A percentile compares a stretch with the other conserved stretches of the same genome.
These are phyloP conservation scores for Phytophthora sojae DNA, from an alignment of 352 stramenopile species.

Conservation along the genomic window DNA sequence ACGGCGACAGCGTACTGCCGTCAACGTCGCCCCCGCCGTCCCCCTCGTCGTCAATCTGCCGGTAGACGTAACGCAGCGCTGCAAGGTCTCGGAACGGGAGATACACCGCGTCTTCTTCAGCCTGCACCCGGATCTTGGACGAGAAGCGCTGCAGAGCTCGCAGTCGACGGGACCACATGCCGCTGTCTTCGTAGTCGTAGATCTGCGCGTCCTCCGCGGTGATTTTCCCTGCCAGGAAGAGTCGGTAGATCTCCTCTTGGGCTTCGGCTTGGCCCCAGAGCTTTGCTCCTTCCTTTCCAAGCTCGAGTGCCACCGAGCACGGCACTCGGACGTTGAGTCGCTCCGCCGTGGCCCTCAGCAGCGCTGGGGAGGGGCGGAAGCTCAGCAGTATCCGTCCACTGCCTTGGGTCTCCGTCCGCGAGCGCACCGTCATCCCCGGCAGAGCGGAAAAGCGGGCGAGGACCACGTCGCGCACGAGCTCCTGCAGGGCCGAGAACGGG, in stretches of 20 bases:
- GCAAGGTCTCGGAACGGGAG: slow-evolving; percentile 60
- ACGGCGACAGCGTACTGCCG: slow-evolving; percentile 49
- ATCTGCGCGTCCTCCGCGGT: slow-evolving; percentile 66
- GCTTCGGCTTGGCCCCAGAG: slow-evolving; percentile 50
- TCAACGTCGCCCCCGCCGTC: slow-evolving; percentile 24
- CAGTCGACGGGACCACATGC: slow-evolving; percentile 76
- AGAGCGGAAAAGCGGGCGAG: slow-evolving; percentile 69
- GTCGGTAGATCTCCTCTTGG: slow-evolving; percentile 72
- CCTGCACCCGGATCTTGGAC: slow-evolving; percentile 7
- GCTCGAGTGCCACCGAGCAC: slow-evolving; percentile 59
- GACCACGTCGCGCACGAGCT: slow-evolving; percentile 75
- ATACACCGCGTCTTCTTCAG: slow-evolving; percentile 34
- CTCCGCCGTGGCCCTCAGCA: slow-evolving; percentile 61
- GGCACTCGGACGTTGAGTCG: slow-evolving; percentile 51
- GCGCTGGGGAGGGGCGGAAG: slow-evolving; percentile 53
- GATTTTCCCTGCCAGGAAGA: slow-evolving; percentile 77
- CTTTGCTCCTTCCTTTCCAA: slow-evolving; percentile 46
- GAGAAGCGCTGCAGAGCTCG: slow-evolving; percentile 56
- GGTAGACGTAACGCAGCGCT: slow-evolving; percentile 74
- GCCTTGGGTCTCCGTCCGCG: slow-evolving; percentile 11
- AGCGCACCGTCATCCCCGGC: slow-evolving; percentile 37
- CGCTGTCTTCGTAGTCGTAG: slow-evolving; percentile 61
- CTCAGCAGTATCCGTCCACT: slow-evolving; percentile 47
- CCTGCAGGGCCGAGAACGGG: slow-evolving; percentile 57
- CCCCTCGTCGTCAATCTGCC: slow-evolving; percentile 59